These are phyloP conservation scores for Lentinus polychrous DNA, from an alignment of 1,284 basidiomycete species.

Conservation along the genomic window DNA sequence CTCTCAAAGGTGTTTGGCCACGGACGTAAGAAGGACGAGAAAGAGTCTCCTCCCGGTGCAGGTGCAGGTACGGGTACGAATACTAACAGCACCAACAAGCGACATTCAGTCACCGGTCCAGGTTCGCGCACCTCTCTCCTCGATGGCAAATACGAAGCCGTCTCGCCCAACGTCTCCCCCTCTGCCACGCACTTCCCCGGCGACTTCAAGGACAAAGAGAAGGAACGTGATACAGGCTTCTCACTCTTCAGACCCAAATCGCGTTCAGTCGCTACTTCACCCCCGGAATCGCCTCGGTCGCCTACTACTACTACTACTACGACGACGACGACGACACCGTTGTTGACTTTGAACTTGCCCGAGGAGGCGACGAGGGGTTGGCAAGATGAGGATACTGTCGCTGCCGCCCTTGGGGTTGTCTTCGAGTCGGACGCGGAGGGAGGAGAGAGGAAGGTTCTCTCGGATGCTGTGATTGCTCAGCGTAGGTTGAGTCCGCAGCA, in stretches of 20 bases:
- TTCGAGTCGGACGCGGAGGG: constrained; percentile 52
- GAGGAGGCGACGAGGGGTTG: constrained; percentile 11
- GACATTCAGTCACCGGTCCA: constrained; percentile 24
- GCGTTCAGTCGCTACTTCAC: constrained; percentile 24
- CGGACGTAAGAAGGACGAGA: constrained; percentile 60
- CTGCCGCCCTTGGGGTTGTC: constrained; percentile 40
- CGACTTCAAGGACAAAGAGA: constrained; percentile 23
- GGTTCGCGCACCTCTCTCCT: constrained; percentile 37
- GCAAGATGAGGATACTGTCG: constrained; percentile 40
- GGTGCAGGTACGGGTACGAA: background rate
- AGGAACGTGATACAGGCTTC: constrained; percentile 33
- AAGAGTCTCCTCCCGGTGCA: constrained; percentile 36
- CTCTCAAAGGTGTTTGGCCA: constrained; percentile 64
- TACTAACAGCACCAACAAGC: constrained; percentile 17
- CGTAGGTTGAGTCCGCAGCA: constrained; percentile 52
- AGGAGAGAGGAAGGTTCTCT: constrained; percentile 22
- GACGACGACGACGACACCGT: too few relatives aligned
- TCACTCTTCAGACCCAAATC: constrained; percentile 45
- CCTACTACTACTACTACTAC: constrained; percentile 10
- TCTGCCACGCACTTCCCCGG: constrained; percentile 33
- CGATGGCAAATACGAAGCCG: constrained; percentile 67
- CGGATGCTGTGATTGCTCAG: constrained; percentile 46
- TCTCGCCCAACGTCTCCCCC: constrained; percentile 49
- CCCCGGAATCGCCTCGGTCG: constrained; percentile 24
- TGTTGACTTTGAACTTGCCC: constrained; percentile 55